phyloP scores from a whole-genome alignment of 345 rosid species.

The Heritiera littoralis region DNA sequence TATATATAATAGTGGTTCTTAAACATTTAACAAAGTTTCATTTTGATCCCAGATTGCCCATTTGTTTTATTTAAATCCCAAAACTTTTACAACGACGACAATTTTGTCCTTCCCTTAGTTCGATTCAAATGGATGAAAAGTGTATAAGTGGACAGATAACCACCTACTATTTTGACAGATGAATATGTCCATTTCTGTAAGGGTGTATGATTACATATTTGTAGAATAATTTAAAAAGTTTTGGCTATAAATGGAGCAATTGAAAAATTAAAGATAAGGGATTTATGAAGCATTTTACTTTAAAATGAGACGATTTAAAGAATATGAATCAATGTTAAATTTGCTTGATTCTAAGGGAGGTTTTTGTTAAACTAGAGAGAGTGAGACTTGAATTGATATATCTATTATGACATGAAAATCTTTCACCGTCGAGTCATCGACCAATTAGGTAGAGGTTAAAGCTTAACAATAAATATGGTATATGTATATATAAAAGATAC shows the following conservation, averaged over 20 bases:
- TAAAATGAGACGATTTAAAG: background rate
- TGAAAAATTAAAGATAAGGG: background rate
- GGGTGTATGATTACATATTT: too few species aligned
- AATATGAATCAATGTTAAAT: background rate
- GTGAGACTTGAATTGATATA: background rate
- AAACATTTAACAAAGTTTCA: background rate
- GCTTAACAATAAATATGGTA: too few species aligned
- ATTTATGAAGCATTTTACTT: background rate
- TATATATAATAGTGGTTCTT: background rate
- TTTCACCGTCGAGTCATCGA: background rate
- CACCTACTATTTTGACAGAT: background rate
- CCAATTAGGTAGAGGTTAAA: constrained; percentile 16
- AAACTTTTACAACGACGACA: background rate
- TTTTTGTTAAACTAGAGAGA: background rate
- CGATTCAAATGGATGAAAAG: background rate
- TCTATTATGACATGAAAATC: background rate
- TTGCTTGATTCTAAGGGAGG: background rate
- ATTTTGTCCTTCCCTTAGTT: background rate
- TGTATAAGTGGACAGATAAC: background rate
- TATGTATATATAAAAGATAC: too few species aligned
- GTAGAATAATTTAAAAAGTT: too few species aligned
- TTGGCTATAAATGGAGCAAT: background rate
- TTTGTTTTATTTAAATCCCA: too few species aligned
- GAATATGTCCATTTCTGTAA: too few species aligned
- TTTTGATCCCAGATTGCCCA: background rate